Base-by-base conservation (phyloP, 805 yeast genomes). In the Isabelozyma heimii region DNA sequence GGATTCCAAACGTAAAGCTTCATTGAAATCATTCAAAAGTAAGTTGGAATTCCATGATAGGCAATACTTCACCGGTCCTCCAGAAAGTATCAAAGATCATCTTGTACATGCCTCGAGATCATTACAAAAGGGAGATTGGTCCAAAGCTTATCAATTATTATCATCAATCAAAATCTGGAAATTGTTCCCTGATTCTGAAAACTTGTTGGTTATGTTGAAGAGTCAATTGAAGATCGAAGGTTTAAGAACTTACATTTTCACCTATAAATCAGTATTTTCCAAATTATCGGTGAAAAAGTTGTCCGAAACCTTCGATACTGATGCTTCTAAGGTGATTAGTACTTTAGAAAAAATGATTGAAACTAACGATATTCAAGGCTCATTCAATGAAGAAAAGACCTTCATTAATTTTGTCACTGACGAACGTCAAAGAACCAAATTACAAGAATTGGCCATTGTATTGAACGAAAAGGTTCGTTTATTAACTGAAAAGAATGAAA, bases 51-150 rank as follows among this genome's bases (percentile, higher is more conserved):
- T 86, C 75, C 91, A 89, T 64, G 97, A 91, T 66, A 87, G 92
- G 71, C 97, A 91, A 69, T 87, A 87, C 49, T 94, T 92, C 79
- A 89, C 90, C 54, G 99, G 98, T 41, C 99, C 99, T 43, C 97
- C 98, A 47, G 99, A 94, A 73, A 89, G 91, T 67, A 88, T 95
- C 42, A 86, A 95, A 62, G 99, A 94, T 69, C 89, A 82, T 70
- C 85, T 94, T 59, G 85, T 92, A 79, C 89, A 88, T 67, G 96
- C 97, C 44, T 95, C 97, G 40, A 85, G 85, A 70, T 83, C 89
- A 30, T 82, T 94, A 69, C 89, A 88, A 65, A 81, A 80, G 59
- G 97, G 97, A 57, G 89, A 92, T 64, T 94, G 99, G 98, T 73
- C 79, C 54, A 77, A 80, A 58, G 85, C 96, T 20, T 80, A 83